Evolutionary conservation across 306 rosid species (phyloP), one percentile per base, ranked within the genome.

Genomic region (Mimosa pudica): DNA sequence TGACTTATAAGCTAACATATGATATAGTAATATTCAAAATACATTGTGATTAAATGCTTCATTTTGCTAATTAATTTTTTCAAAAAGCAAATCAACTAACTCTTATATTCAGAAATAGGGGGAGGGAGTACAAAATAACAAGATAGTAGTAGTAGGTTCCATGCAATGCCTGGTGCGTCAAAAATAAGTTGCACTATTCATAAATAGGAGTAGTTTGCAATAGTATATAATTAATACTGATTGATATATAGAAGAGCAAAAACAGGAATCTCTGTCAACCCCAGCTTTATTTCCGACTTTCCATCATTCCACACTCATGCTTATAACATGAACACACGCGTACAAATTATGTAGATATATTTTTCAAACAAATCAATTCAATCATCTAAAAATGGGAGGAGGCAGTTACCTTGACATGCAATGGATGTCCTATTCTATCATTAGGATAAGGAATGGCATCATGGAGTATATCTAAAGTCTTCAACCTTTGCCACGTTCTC

Each of bases 401-500:
- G 65, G 54, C 47, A 63, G 51, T 77, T 90, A 90, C 97, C 93
- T 90, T 92, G 71, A 60, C 79, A 83, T 92, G 93, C 93, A 90
- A 85, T 70, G 97, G 97, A 84, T 90, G 96, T 33, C 96, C 97
- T 55, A 81, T 76, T 86, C 93, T 90, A 62, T 85, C 81, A 41
- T 49, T 46, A 51, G 92, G 92, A 88, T 86, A 86, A 74, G 93
- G 97, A 79, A 89, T 75, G 71, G 93, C 88, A 73, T 92, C 95
- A 73, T 84, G 89, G 79, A 92, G 97, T 82, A 92, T 82, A 83
- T 86, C 84, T 49, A 81, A 52, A 62, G 86, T 77, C 88, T 80
- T 87, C 89, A 90, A 78, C 82, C 89, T 86, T 77, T 92, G 90
- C 95, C 95, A 90, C 46, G 97, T 87, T 90, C 70, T 92, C 97